Conservation (phyloP, 2,329 filamentous ascomycete genomes). For the Exophiala dermatitidis region DNA sequence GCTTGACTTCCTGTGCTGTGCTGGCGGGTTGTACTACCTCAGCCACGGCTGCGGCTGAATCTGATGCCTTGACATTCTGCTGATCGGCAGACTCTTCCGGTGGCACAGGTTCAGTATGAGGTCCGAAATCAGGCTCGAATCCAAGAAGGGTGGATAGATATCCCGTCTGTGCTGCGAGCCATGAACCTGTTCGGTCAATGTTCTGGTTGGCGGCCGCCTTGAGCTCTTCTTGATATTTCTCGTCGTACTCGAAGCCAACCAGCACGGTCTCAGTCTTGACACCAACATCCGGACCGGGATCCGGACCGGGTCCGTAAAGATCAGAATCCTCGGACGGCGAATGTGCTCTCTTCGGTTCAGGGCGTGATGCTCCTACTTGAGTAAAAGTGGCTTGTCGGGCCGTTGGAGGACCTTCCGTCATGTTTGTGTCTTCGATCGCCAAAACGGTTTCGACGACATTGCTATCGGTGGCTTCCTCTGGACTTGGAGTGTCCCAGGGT, state of each 20-base stretch:
- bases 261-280: constrained; percentile 23
- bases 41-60: constrained; percentile 1
- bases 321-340: constrained; percentile 21
- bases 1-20: background rate
- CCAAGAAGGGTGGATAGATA: constrained; percentile 62
- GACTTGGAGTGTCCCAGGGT: constrained; percentile 54
- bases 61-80: background rate
- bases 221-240: constrained; percentile 67
- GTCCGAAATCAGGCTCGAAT: constrained; percentile 41
- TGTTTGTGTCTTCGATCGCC: constrained; percentile 46
- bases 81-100: background rate
- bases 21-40: constrained; percentile 32
- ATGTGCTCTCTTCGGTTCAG: constrained; percentile 2
- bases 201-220: constrained; percentile 64
- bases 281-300: constrained; percentile 10
- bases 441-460: constrained; percentile 60
- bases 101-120: constrained; percentile 9
- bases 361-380: background rate
- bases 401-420: constrained; percentile 58
- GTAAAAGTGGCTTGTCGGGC: constrained; percentile 40
- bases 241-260: constrained; percentile 61
- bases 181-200: constrained; percentile 74
- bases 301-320: constrained; percentile 21
- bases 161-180: constrained; percentile 73
- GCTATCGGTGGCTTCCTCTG: constrained; percentile 24